These are phyloP conservation scores for Backusella macrospora DNA, from an alignment of 192 early-diverging fungal species.

Conservation along the genomic window DNA sequence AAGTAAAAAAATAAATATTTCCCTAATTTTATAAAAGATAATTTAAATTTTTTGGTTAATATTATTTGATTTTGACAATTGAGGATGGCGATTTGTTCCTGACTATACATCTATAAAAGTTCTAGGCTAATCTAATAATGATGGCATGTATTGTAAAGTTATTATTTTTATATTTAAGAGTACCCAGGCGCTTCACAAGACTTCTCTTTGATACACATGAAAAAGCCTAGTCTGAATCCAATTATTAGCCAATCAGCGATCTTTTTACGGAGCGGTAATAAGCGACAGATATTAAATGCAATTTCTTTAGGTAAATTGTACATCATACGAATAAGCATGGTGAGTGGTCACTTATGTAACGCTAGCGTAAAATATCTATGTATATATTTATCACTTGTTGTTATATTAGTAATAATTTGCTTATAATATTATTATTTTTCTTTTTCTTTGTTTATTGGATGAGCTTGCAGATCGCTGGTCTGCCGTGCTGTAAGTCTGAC, in stretches of 20 bases:
- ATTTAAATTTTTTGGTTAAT: no score
- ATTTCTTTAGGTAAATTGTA: slow-evolving; percentile 11
- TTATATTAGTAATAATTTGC: neutral
- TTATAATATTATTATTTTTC: neutral
- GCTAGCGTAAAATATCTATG: neutral
- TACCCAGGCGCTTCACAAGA: neutral
- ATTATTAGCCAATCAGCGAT: slow-evolving; percentile 10
- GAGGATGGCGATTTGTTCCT: neutral
- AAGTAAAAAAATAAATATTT: no score
- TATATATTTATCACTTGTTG: neutral
- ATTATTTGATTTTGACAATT: neutral
- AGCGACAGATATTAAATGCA: slow-evolving; percentile 8
- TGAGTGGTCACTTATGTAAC: neutral
- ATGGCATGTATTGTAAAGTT: neutral
- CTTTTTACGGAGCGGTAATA: slow-evolving; percentile 4
- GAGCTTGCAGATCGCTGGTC: slow-evolving; percentile 3
- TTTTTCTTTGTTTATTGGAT: slow-evolving; percentile 13
- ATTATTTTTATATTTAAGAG: neutral
- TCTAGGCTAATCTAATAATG: neutral
- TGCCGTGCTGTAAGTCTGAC: neutral
- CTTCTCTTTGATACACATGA: neutral
- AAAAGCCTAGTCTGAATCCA: neutral
- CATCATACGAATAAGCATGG: neutral
- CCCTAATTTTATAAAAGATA: no score
- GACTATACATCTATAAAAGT: neutral